Conservation (phyloP, 768 basidiomycete genomes). For the Lactifluus hygrophoroides region DNA sequence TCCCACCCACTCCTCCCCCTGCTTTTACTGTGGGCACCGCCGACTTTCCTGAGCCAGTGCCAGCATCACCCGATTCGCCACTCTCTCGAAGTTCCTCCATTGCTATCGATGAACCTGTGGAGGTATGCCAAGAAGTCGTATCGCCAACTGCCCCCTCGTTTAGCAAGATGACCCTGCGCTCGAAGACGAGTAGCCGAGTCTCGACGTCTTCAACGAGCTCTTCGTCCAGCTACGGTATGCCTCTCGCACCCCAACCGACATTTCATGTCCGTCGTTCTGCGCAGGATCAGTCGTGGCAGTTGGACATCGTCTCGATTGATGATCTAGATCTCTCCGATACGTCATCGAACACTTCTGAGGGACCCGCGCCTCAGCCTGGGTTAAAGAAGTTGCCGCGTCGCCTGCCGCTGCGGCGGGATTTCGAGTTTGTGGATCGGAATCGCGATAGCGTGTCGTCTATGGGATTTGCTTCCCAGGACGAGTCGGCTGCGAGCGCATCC, state of each 20-base stretch:
- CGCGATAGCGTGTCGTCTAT: conserved; percentile 70
- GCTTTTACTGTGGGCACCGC: background rate
- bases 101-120: background rate
- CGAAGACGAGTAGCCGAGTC: background rate
- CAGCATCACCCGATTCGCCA: background rate
- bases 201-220: conserved; percentile 17
- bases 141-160: background rate
- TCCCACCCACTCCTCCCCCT: background rate
- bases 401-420: conserved; percentile 68
- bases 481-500: conserved; percentile 44
- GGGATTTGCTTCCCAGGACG: conserved; percentile 52
- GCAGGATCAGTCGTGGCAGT: conserved; percentile 42
- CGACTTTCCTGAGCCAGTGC: background rate
- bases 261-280: conserved; percentile 24
- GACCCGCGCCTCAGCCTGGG: conserved; percentile 31
- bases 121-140: background rate
- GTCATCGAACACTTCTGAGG: conserved; percentile 46
- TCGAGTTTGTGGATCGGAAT: conserved; percentile 70
- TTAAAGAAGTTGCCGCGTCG: conserved; percentile 46
- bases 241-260: conserved; percentile 7
- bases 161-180: background rate
- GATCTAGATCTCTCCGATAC: conserved; percentile 75
- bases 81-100: background rate
- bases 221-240: conserved; percentile 21
- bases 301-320: conserved; percentile 71